Evolutionary conservation across 345 rosid species (phyloP).

Genomic region (Durio zibethinus): DNA sequence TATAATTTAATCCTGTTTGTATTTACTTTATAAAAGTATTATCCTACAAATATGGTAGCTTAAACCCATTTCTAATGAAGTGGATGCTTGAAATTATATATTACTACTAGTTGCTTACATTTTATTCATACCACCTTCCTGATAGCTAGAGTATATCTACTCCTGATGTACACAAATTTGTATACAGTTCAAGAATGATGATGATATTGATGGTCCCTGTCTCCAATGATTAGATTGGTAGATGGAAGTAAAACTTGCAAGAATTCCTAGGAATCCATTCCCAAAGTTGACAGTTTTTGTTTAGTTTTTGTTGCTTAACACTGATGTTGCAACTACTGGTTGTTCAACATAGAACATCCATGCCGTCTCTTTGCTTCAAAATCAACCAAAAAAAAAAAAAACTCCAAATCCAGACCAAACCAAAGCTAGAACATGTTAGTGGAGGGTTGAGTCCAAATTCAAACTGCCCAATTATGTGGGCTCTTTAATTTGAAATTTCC

Average conservation of each 20-base stretch:
- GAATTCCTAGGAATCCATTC: not conserved
- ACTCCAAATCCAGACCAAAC: not conserved
- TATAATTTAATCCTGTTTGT: too few species aligned
- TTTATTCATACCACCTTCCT: not conserved
- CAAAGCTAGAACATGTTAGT: not conserved
- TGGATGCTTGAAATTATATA: not conserved
- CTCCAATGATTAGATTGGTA: not conserved
- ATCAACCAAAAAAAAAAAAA: not conserved
- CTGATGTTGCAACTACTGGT: conserved; percentile 31
- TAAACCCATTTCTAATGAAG: not conserved
- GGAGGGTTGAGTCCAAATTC: not conserved
- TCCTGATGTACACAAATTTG: not conserved
- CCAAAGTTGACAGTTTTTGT: not conserved
- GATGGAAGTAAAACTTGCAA: conserved; percentile 5
- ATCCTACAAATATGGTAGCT: not conserved
- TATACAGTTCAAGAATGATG: not conserved
- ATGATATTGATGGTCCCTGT: not conserved
- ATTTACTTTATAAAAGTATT: too few species aligned
- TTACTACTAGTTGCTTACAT: too few species aligned
- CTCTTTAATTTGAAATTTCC: conserved; percentile 24
- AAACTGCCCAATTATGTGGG: not conserved
- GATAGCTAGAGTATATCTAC: not conserved
- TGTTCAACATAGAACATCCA: conserved; percentile 33
- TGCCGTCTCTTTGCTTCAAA: not conserved
- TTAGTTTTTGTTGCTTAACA: conserved; percentile 3